Evolutionary conservation across 2,329 filamentous ascomycete species (phyloP).

Genomic region (Colletotrichum costaricense): DNA sequence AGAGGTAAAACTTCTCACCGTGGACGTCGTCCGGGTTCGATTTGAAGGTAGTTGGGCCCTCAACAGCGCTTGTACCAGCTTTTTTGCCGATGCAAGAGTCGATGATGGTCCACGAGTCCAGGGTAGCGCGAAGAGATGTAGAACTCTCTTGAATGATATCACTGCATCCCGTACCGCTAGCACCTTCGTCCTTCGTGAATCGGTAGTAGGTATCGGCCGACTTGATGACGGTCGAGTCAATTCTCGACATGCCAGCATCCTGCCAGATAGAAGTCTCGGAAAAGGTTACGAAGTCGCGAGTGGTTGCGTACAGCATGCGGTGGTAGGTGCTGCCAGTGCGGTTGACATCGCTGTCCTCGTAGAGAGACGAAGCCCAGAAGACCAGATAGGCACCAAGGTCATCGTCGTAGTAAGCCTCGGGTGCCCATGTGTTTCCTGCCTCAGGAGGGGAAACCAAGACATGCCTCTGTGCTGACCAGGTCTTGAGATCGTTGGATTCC

Average conservation of each 20-base stretch:
- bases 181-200: constrained; percentile 67
- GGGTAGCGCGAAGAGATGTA: constrained; percentile 49
- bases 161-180: constrained; percentile 57
- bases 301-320: constrained; percentile 64
- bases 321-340: constrained; percentile 59
- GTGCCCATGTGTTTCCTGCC: constrained; percentile 66
- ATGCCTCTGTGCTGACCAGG: constrained; percentile 63
- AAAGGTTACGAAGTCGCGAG: constrained; percentile 62
- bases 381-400: constrained; percentile 54
- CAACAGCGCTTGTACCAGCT: constrained; percentile 59
- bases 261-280: constrained; percentile 61
- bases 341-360: constrained; percentile 49
- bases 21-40: constrained; percentile 60
- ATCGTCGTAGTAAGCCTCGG: constrained; percentile 61
- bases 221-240: constrained; percentile 63
- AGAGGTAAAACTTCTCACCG: constrained; percentile 66
- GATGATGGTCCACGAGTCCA: constrained; percentile 56
- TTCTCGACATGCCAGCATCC: constrained; percentile 61
- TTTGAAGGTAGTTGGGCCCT: constrained; percentile 64
- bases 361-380: constrained; percentile 59
- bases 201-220: constrained; percentile 57
- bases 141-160: constrained; percentile 67
- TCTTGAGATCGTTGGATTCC: constrained; percentile 62
- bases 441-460: constrained; percentile 59
- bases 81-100: constrained; percentile 61